A percentile compares a stretch with the other conserved stretches of the same genome.
Evolutionary conservation across 2,329 filamentous ascomycete species (phyloP).

Genomic region (Emergomyces orientalis): DNA sequence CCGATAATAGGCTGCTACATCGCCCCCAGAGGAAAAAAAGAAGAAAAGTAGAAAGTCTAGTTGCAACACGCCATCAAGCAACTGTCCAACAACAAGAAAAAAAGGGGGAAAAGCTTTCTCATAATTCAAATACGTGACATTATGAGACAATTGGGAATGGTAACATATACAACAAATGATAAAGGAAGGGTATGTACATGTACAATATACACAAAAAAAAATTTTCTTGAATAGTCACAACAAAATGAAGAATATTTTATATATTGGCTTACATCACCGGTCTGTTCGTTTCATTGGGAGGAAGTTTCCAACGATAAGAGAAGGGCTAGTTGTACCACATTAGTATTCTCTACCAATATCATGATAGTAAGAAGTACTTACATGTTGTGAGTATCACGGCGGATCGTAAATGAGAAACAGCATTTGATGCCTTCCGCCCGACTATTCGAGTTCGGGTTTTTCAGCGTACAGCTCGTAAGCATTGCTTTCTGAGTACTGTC

Average conservation of each 20-base stretch:
- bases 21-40: not conserved
- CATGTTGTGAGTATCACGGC: conserved; percentile 93
- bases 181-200: not conserved
- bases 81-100: not conserved
- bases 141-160: conserved; percentile 4
- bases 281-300: conserved; percentile 65
- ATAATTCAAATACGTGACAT: not conserved
- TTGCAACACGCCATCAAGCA: not conserved
- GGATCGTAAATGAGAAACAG: conserved; percentile 96
- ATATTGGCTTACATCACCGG: conserved; percentile 21
- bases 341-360: conserved; percentile 21
- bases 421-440: conserved; percentile 71
- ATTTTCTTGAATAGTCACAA: not conserved
- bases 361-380: conserved; percentile 41
- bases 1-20: not conserved
- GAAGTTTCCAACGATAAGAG: conserved; percentile 94
- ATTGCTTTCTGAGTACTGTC: conserved; percentile 90
- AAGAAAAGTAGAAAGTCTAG: not conserved
- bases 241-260: not conserved
- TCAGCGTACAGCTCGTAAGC: conserved; percentile 83
- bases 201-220: conserved; percentile 8
- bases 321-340: conserved; percentile 53
- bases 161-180: not conserved
- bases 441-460: conserved; percentile 63
- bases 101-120: not conserved